Base-by-base conservation (phyloP, 2,329 filamentous ascomycete genomes). In the Paecilomyces fulvus region DNA sequence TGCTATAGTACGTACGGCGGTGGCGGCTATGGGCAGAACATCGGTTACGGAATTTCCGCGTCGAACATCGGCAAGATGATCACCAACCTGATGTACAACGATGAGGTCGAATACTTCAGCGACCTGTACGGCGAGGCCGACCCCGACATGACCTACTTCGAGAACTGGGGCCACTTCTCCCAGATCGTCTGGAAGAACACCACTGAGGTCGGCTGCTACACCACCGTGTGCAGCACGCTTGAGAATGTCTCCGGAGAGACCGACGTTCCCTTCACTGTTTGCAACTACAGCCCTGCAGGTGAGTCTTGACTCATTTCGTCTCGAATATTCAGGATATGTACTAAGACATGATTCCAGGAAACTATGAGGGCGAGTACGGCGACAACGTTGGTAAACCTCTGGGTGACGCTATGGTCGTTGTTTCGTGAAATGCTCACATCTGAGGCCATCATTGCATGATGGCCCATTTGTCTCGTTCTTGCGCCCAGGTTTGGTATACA, bases 51-150 rank as follows among this genome's bases (percentile, higher is more conserved):
- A 62, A 79, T 83, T 58, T 67, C 73, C 1, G 70, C 75, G n/a
- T 74, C 72, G 58, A 81, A 85, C 51, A 79, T 89, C 60, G 83
- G 84, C 55, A 78, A 81, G 61, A 84, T 87, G 63, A 85, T 92
- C 69, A 89, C 85, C 66, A 82, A 92, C 70, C 79, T 87, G 75
- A 96, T 94, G 90, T 96, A 96, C 82, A 90, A 94, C 71, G 83
- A 82, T 65, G 90, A 96, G 74, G 77, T 88, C 65, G 69, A 70
- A 60, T 75, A 75, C 65, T 85, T 80, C 73, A 79, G 79, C 57
- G 65, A 68, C 30, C 72, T 75, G 54, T 94, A 87, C 67, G 87
- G 85, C 61, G 56, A 78, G 63, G 68, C 72, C 57, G 79, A 77
- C 68, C 87, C 88, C 25, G 73, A 82, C 66, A 83, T 83, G 79